A percentile compares a stretch with the other conserved stretches of the same genome.
phyloP scores from a whole-genome alignment of 2,329 filamentous ascomycete genomes.

The Drechmeria coniospora region DNA sequence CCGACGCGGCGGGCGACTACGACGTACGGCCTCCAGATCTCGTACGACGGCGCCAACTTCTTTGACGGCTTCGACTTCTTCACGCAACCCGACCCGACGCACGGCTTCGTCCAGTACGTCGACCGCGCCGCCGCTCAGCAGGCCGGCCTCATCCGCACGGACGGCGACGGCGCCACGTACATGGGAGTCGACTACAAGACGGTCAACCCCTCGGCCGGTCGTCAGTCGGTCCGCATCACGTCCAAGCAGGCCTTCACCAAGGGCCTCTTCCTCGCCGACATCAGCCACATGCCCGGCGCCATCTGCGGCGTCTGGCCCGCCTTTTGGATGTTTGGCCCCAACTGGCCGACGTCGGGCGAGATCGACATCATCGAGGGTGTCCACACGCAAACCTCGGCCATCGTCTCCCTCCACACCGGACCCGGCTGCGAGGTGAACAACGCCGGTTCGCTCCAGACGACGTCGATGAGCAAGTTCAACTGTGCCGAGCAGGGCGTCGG shows the following conservation, averaged over 20 bases:
- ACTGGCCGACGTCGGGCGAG: constrained; percentile 57
- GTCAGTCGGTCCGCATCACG: constrained; percentile 53
- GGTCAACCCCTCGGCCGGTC: constrained; percentile 38
- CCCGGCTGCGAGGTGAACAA: constrained; percentile 41
- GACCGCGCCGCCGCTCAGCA: constrained; percentile 39
- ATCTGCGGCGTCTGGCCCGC: constrained; percentile 65
- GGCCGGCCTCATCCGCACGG: constrained; percentile 41
- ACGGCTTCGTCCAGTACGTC: constrained; percentile 60
- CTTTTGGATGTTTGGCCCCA: constrained; percentile 51
- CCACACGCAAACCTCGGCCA: constrained; percentile 42
- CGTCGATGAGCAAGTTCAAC: constrained; percentile 30
- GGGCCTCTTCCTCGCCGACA: constrained; percentile 58
- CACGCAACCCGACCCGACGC: constrained; percentile 47
- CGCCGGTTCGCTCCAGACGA: constrained; percentile 28
- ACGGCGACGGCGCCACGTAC: constrained; percentile 37
- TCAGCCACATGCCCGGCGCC: constrained; percentile 60
- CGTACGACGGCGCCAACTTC: constrained; percentile 38
- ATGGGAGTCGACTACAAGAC: constrained; percentile 55
- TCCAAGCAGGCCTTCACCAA: constrained; percentile 51
- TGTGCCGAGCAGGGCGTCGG: constrained; percentile 44
- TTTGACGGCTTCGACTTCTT: constrained; percentile 42
- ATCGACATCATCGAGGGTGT: constrained; percentile 74
- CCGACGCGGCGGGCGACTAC: constrained; percentile 9
- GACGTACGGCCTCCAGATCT: constrained; percentile 29
- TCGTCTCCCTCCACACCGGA: constrained; percentile 53